Conservation (phyloP, 139 green algal genomes). For the Chlamydomonas schloesseri region DNA sequence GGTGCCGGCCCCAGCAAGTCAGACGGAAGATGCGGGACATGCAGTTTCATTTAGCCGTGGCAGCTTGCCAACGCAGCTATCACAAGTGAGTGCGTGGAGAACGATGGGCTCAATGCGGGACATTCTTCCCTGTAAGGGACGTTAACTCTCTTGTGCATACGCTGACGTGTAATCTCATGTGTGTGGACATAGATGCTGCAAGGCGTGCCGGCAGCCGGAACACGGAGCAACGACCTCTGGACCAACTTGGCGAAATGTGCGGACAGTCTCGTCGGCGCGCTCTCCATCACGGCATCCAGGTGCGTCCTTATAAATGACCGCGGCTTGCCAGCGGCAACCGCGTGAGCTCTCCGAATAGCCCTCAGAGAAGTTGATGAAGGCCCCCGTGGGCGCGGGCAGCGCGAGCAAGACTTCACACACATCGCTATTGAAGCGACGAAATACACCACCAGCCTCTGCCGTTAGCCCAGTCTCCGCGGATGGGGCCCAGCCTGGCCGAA, state of each 20-base stretch:
- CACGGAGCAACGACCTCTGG: slow-evolving; percentile 34
- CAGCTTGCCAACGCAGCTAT: neutral
- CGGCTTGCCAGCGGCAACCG: no score
- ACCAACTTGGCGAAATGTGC: slow-evolving; percentile 21
- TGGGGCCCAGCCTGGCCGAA: no score
- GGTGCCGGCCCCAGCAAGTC: no score
- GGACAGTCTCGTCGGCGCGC: slow-evolving; percentile 10
- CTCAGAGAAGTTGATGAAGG: no score
- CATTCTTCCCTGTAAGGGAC: no score
- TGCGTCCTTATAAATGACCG: no score
- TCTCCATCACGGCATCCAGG: slow-evolving; percentile 20
- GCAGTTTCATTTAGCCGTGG: slow-evolving; percentile 13
- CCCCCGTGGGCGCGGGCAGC: neutral
- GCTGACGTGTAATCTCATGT: neutral
- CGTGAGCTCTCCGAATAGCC: no score
- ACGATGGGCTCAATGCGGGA: no score
- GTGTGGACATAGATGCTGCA: neutral
- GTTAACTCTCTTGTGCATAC: no score
- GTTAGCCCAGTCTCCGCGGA: no score
- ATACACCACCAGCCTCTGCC: no score
- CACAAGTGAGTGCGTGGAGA: neutral
- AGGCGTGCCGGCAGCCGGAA: slow-evolving; percentile 15
- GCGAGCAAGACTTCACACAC: neutral
- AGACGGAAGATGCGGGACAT: no score
- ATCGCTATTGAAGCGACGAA: neutral